A percentile compares a stretch with the other conserved stretches of the same genome.
phyloP scores from a whole-genome alignment of 306 rosid species.

The Gastrolobium villosum region DNA sequence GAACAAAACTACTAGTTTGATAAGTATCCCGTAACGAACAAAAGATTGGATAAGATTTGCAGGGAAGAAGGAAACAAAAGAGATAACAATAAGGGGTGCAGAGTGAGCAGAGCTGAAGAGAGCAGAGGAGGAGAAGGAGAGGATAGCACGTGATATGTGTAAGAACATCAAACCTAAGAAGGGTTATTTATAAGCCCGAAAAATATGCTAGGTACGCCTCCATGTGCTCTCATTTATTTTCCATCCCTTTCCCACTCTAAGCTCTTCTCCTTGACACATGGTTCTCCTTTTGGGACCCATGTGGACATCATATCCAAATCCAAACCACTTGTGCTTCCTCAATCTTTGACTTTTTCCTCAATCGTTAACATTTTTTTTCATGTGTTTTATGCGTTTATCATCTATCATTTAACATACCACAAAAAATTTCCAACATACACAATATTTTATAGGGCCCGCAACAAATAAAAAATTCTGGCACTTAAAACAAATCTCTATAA shows the following conservation, averaged over 20 bases:
- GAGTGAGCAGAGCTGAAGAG: constrained; percentile 1
- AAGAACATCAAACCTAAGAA: constrained; percentile 38
- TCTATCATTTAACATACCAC: no score
- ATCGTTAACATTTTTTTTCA: neutral
- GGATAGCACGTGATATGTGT: constrained; percentile 59
- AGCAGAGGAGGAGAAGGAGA: neutral
- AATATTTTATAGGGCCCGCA: no score
- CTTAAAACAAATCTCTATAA: no score
- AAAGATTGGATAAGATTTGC: constrained; percentile 68
- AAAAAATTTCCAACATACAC: no score
- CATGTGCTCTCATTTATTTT: constrained; percentile 56
- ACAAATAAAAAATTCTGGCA: no score
- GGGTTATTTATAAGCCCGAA: constrained; percentile 64
- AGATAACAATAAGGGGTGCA: constrained; percentile 27
- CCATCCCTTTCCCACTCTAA: constrained; percentile 21
- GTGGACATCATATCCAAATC: constrained; percentile 57
- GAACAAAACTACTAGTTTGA: constrained; percentile 60
- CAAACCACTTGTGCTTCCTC: constrained; percentile 39
- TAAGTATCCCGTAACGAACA: constrained; percentile 56
- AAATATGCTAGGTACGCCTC: constrained; percentile 47
- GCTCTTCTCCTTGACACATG: constrained; percentile 44
- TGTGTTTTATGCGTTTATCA: no score
- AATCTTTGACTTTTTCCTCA: constrained; percentile 46
- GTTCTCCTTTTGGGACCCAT: constrained; percentile 37
- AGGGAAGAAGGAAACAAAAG: constrained; percentile 49